Conservation (phyloP, 2,329 filamentous ascomycete genomes). For the Cladosporium velox region DNA sequence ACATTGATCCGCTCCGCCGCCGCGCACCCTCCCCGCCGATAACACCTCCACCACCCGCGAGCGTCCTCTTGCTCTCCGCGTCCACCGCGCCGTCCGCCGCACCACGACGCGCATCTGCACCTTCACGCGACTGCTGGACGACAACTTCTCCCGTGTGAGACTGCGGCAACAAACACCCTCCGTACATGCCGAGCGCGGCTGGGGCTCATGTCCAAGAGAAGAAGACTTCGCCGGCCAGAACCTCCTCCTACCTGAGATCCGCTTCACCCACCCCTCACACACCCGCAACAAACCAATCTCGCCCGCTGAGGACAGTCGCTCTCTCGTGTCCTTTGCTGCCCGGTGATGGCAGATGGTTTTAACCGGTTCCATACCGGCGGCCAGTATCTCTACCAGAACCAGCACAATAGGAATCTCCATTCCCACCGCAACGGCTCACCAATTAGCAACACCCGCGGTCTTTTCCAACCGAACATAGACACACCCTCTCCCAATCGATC, state of each 20-base stretch:
- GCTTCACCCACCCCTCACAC: conserved; percentile 32
- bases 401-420: conserved; percentile 49
- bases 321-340: conserved; percentile 29
- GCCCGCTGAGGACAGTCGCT: conserved; percentile 20
- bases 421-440: conserved; percentile 51
- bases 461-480: conserved; percentile 47
- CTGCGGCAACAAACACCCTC: conserved; percentile 20
- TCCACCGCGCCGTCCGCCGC: conserved; percentile 8
- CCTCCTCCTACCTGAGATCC: conserved; percentile 45
- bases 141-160: neutral
- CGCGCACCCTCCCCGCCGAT: neutral
- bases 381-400: conserved; percentile 60
- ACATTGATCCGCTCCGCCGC: conserved; percentile 19
- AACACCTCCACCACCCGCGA: neutral
- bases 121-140: conserved; percentile 6
- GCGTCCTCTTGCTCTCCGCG: neutral
- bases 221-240: conserved; percentile 49
- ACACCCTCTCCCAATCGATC: conserved; percentile 61
- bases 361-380: conserved; percentile 64
- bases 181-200: conserved; percentile 38
- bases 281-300: conserved; percentile 20
- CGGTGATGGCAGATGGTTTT: conserved; percentile 69
- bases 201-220: conserved; percentile 53
- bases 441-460: conserved; percentile 41
- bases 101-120: conserved; percentile 4